Base-by-base conservation (phyloP, 1,284 basidiomycete genomes). In the Cutaneotrichosporon cutaneum region DNA sequence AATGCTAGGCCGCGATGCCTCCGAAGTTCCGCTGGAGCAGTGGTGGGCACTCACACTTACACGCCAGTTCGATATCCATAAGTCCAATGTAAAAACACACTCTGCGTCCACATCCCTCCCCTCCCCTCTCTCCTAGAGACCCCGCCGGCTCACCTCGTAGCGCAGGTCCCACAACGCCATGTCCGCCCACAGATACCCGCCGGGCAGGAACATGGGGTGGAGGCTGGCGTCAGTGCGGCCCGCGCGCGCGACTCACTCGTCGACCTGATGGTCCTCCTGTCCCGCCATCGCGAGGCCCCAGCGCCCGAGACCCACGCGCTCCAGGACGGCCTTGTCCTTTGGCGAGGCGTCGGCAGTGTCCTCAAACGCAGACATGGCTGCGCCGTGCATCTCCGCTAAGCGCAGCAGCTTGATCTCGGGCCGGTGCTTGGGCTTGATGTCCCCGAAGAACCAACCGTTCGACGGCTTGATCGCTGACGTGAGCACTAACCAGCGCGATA, bases 101-200 rank as follows among this genome's bases (percentile, higher is more conserved):
- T 10, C n/a, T n/a, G n/a, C n/a, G 9, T 45, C 44, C n/a, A 45
- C 44, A 13, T 14, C 18, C 22, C 44, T 22, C 22, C 16, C 26
- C 54, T 44, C 22, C n/a, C n/a, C 10, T 26, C 32, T 9, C 6
- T 1, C 36, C 32, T 55, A 55, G 18, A 45, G 35, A 16, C 55
- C n/a, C 32, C 32, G 32, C 14, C 32, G 3, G 5, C 21, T 6
- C 24, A 68, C 62, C 27, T 58, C 62, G 33, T 55, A 45, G 21
- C 59, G 45, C 6, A 68, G 52, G 45, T 68, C 67, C 39, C 61
- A 62, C 14, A 68, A 50, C 54, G 61, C 50, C 64, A 66, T 68
- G 39, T 68, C 67, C 18, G 67, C 60, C 58, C 57, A 68, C 6
- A 68, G 50, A 42, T 66, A 64, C 27, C 62, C 60, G 2, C 64